phyloP scores from a whole-genome alignment of 352 stramenopile genomes.

The Blastocystis sp. region DNA sequence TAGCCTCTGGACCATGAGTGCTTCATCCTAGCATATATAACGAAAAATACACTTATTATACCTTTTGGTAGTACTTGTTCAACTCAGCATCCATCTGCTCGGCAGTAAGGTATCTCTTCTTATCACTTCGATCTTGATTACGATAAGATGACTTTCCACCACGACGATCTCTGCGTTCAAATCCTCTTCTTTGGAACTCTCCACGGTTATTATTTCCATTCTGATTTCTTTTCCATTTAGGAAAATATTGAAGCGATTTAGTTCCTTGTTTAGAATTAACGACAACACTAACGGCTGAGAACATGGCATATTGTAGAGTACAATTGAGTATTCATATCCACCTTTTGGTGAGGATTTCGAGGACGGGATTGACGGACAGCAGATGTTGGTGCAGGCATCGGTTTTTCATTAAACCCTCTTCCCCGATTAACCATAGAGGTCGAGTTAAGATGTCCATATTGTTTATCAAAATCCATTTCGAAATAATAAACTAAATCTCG shows the following conservation, averaged over 20 bases:
- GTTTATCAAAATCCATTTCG: slow-evolving; percentile 55
- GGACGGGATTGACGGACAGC: background rate
- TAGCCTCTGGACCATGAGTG: slow-evolving; percentile 16
- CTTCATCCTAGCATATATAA: slow-evolving; percentile 5
- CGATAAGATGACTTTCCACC: background rate
- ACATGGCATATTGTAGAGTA: background rate
- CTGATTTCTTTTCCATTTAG: background rate
- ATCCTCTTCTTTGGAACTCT: background rate
- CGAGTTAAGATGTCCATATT: background rate
- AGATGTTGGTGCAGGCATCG: background rate
- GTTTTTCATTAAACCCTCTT: slow-evolving; percentile 36
- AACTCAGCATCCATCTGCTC: background rate
- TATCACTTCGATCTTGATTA: background rate
- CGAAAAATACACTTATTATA: background rate
- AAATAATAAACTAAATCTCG: no score
- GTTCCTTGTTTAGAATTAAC: background rate
- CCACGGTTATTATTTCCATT: background rate
- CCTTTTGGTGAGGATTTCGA: background rate
- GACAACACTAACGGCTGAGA: slow-evolving; percentile 53
- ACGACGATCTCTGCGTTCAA: background rate
- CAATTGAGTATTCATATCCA: slow-evolving; percentile 8
- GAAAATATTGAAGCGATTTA: background rate
- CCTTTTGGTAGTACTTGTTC: slow-evolving; percentile 39
- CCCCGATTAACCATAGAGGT: background rate
- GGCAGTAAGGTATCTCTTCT: background rate